Evolutionary conservation across 768 basidiomycete genomes (phyloP).

Genomic region (Termitomyces sp.): DNA sequence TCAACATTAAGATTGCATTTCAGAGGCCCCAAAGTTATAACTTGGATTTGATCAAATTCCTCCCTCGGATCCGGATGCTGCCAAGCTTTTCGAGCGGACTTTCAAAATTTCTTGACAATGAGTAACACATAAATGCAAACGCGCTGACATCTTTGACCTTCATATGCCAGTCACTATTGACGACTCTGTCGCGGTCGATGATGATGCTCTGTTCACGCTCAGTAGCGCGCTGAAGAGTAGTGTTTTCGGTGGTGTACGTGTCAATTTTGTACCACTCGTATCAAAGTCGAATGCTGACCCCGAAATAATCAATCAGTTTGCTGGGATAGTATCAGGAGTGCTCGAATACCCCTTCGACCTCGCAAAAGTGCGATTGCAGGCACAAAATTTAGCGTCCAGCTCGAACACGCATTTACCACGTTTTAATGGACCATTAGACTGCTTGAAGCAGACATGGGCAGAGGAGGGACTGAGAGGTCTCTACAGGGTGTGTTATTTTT

Average conservation of each 20-base stretch:
- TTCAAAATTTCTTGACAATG: background rate
- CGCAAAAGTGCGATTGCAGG: slow-evolving; percentile 86
- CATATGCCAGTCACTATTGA: slow-evolving; percentile 12
- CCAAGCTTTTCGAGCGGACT: too few species aligned
- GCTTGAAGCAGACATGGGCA: slow-evolving; percentile 73
- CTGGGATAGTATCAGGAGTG: slow-evolving; percentile 81
- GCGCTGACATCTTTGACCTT: slow-evolving; percentile 2
- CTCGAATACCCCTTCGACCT: slow-evolving; percentile 94
- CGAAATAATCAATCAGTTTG: slow-evolving; percentile 37
- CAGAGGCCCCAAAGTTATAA: too few species aligned
- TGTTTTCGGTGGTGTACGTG: slow-evolving; percentile 41
- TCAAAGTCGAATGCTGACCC: background rate
- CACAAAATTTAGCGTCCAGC: slow-evolving; percentile 56
- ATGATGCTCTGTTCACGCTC: slow-evolving; percentile 11
- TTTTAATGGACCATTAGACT: slow-evolving; percentile 89
- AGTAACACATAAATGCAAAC: background rate
- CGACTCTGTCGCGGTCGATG: slow-evolving; percentile 8
- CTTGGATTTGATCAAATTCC: too few species aligned
- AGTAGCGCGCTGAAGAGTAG: slow-evolving; percentile 36
- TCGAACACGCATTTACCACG: slow-evolving; percentile 40
- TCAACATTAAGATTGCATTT: too few species aligned
- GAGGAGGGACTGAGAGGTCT: slow-evolving; percentile 82
- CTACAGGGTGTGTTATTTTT: slow-evolving; percentile 65
- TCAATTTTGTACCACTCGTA: background rate
- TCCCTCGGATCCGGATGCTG: too few species aligned